A percentile compares a stretch with the other conserved stretches of the same genome.
Evolutionary conservation across 371 early-diverging fungal genomes (phyloP).

Genomic region (Batkoa obscura): DNA sequence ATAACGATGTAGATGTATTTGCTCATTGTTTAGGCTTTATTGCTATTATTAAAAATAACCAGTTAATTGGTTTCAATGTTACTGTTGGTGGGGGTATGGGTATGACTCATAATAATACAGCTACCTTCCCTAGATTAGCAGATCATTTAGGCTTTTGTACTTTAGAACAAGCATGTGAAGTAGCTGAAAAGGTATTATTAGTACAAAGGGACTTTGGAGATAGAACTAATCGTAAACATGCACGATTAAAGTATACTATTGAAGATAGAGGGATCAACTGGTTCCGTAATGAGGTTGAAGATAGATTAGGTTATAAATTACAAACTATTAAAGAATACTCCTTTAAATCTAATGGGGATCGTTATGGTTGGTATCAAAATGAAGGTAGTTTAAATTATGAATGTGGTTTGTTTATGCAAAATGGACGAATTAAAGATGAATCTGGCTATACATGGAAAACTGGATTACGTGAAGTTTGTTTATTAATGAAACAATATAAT

Average conservation of each 20-base stretch:
- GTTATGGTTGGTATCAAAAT: constrained; percentile 80
- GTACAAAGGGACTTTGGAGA: constrained; percentile 88
- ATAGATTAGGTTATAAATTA: constrained; percentile 49
- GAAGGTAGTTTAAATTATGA: constrained; percentile 47
- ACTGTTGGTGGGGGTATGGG: constrained; percentile 95
- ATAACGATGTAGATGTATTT: constrained; percentile 88
- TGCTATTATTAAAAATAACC: constrained; percentile 56
- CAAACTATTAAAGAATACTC: constrained; percentile 41
- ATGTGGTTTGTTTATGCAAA: constrained; percentile 64
- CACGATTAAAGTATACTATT: constrained; percentile 90
- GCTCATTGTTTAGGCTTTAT: constrained; percentile 87
- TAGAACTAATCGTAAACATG: constrained; percentile 91
- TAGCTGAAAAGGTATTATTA: constrained; percentile 69
- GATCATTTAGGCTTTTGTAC: constrained; percentile 58
- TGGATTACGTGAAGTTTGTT: constrained; percentile 62
- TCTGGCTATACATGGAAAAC: constrained; percentile 54
- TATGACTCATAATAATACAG: constrained; percentile 89
- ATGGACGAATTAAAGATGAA: constrained; percentile 77
- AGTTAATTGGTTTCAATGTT: constrained; percentile 75
- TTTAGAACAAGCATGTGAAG: constrained; percentile 50
- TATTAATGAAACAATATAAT: constrained; percentile 25
- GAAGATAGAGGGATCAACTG: constrained; percentile 81
- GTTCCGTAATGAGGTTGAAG: constrained; percentile 69
- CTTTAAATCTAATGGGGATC: constrained; percentile 74
- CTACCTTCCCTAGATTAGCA: constrained; percentile 79